Evolutionary conservation across 148 eudicot species (phyloP), one percentile per base, ranked within the genome.

Genomic region (Selenicereus undatus): DNA sequence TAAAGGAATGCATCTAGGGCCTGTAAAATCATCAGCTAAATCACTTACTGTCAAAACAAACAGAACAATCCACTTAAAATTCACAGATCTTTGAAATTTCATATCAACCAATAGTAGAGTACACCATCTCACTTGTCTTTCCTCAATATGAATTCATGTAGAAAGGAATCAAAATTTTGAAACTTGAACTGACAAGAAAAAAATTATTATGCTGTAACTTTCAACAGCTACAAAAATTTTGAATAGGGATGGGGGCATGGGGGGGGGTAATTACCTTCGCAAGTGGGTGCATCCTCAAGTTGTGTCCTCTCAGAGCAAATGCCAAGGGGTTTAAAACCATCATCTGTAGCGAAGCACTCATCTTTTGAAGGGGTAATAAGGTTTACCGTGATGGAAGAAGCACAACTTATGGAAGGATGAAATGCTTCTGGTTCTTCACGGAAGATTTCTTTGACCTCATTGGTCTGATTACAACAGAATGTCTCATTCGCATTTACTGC

Each of bases 221-320:
- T 21, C 8, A 20, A 56, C 1, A 20, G 62, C 20, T 56, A 56
- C 22, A 20, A 56, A 27, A 27, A 10, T 24, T 64, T 24, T n/a
- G 69, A 24, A 11, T 4, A 24, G 14, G 24, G 13, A 26, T 9
- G 13, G 13, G 32, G 69, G 13, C 0, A 0, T 2, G 32, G 12
- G 27, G 27, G 43, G 48, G 65, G 35, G 70, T 6, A 71, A 79
- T 74, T 89, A 88, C 92, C 94, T 88, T 82, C 66, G 76, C 64
- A 58, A 73, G 42, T 78, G 73, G 79, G 78, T 21, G 78, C 54
- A 75, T 66, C 79, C 20, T 74, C 86, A 27, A 52, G 39, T 43
- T 82, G 84, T 56, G 80, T 82, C 73, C 75, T 77, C 84, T 72
- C 75, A 16, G 69, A 80, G 66, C 74, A 85, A 64, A 30, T 69